Base-by-base conservation (phyloP, 805 yeast genomes). In the Schizosaccharomyces octosporus region DNA sequence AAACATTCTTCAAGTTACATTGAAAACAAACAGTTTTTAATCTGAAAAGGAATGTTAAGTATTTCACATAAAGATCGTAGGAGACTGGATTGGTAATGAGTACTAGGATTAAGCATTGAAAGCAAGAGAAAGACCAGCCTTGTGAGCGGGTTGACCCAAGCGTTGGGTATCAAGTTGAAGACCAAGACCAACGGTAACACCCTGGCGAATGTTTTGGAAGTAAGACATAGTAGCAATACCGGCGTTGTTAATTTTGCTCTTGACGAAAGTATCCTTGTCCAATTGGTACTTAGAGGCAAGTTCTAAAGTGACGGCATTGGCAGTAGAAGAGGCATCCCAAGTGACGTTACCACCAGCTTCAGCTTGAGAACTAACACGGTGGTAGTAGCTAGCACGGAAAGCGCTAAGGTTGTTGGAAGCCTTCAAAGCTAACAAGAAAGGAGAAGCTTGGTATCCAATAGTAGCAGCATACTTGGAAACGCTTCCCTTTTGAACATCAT, bases 331-430 rank as follows among this genome's bases (percentile, higher is more conserved):
- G 65, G 95, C 82, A 78, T 88, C 95, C 82, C 90, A 87, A 67
- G 93, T 83, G 70, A 96, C 95, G 80, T 86, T 89, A 71, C 97
- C 95, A 78, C 97, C 98, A 69, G 88, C 95, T 81, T 93, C 96
- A 69, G 90, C 87, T 69, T 78, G 75, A 67, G 94, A 86, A 69
- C 88, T 81, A 65, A 93, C 95, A 76, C 81, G 85, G 84, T 93
- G 97, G 87, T 82, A 93, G 83, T 89, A 88, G 68, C 95, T 90
- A 69, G 96, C 96, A 65, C 95, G 79, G 80, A 85, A 86, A 69
- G 88, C 83, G 64, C 88, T 81, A 72, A 89, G 80, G 81, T 88
- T 86, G 78, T 83, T 80, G 72, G 87, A 79, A 69, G 93, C 87
- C 66, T 87, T 78, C 67, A 88, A 81, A 66, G 95, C 86, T 64